Evolutionary conservation across 139 green algal species (phyloP).

Genomic region (Tetraselmis chui): DNA sequence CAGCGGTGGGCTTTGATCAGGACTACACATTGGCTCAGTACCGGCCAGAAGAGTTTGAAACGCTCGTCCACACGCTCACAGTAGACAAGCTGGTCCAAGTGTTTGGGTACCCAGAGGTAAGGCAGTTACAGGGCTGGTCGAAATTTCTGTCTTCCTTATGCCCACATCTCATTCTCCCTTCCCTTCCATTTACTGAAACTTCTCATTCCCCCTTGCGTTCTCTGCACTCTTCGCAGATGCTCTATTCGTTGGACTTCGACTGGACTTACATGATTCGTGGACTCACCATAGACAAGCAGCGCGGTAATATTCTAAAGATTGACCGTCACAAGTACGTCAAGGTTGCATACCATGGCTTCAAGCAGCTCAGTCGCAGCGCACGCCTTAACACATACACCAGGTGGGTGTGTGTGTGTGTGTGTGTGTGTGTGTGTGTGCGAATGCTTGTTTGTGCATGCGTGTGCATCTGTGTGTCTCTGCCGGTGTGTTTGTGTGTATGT

Average conservation of each 20-base stretch:
- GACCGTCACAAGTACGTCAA: conserved; percentile 98
- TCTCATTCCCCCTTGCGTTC: neutral
- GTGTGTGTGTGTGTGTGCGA: too few relatives aligned
- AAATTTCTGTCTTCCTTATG: too few relatives aligned
- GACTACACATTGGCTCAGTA: conserved; percentile 90
- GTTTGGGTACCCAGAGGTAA: conserved; percentile 75
- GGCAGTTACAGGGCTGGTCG: conserved; percentile 17
- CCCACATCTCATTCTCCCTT: neutral
- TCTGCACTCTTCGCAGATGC: conserved; percentile 11
- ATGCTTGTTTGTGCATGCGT: too few relatives aligned
- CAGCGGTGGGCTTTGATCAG: conserved; percentile 95
- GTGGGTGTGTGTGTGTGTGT: too few relatives aligned
- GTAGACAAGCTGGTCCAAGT: conserved; percentile 73
- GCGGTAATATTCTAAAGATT: conserved; percentile 82
- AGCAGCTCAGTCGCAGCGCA: conserved; percentile 54
- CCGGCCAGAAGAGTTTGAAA: conserved; percentile 91
- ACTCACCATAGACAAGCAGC: conserved; percentile 84
- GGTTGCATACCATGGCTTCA: conserved; percentile 91
- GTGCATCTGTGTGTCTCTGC: too few relatives aligned
- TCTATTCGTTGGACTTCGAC: conserved; percentile 72
- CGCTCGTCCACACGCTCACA: conserved; percentile 73
- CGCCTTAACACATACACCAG: conserved; percentile 51
- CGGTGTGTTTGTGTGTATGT: too few relatives aligned
- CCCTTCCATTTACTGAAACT: neutral
- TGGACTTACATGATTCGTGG: conserved; percentile 84